phyloP scores from a whole-genome alignment of 352 stramenopile genomes.

The Globisporangium nagaii region DNA sequence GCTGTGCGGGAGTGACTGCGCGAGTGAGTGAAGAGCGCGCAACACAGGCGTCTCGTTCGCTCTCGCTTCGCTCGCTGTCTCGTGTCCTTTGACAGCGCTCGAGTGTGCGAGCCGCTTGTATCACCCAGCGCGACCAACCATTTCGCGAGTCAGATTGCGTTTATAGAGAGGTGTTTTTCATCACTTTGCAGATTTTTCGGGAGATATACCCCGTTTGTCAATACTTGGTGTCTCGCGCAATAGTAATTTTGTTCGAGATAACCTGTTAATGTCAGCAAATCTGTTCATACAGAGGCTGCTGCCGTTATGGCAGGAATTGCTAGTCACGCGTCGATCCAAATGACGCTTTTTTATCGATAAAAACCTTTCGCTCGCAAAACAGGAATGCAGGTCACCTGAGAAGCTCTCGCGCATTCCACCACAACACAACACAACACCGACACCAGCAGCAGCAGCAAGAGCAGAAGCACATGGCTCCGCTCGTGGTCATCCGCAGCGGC shows the following conservation, averaged over 20 bases:
- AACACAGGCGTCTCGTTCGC: not conserved
- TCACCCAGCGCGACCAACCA: conserved; percentile 6
- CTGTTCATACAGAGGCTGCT: not conserved
- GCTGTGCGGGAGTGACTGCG: not conserved
- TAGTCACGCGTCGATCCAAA: not conserved
- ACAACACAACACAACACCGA: not conserved
- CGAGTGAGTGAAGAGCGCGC: not conserved
- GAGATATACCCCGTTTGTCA: too few species aligned
- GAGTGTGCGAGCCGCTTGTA: not conserved
- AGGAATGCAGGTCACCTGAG: conserved; percentile 2
- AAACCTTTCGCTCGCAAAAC: too few species aligned
- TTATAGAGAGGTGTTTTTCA: not conserved
- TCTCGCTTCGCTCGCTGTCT: not conserved
- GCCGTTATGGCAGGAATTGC: not conserved
- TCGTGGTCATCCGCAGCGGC: conserved; percentile 65
- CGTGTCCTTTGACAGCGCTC: conserved; percentile 9
- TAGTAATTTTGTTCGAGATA: too few species aligned
- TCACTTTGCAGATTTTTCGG: too few species aligned
- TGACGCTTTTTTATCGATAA: not conserved
- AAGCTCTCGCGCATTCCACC: not conserved
- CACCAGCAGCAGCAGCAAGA: not conserved
- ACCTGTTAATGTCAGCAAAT: not conserved
- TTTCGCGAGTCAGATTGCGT: not conserved
- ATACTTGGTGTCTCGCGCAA: too few species aligned
- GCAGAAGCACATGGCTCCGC: conserved; percentile 76